phyloP scores from a whole-genome alignment of 495 filamentous ascomycete genomes.

The Neurospora sp. region DNA sequence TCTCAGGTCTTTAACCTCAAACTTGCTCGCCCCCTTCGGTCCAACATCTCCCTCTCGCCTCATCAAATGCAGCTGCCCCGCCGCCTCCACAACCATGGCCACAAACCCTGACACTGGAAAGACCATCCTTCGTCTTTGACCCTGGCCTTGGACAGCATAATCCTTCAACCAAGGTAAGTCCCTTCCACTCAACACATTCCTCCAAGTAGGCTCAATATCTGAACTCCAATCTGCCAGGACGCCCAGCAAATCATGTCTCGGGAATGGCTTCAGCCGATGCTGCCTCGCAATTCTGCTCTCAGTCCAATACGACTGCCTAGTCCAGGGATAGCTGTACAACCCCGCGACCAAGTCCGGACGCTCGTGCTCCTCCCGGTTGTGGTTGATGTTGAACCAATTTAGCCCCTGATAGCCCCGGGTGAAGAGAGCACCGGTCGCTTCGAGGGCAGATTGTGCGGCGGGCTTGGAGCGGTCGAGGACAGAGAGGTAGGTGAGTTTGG shows the following conservation, averaged over 20 bases:
- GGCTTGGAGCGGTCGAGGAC: constrained; percentile 32
- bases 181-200: constrained; percentile 34
- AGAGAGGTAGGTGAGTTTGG: constrained; percentile 33
- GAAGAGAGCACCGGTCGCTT: constrained; percentile 31
- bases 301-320: constrained; percentile 35
- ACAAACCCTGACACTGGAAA: constrained; percentile 40
- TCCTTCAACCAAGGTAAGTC: constrained; percentile 40
- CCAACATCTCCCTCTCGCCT: constrained; percentile 5
- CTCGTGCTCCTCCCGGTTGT: constrained; percentile 22
- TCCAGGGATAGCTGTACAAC: constrained; percentile 43
- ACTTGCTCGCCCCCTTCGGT: constrained; percentile 9
- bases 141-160: constrained; percentile 25
- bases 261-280: constrained; percentile 36
- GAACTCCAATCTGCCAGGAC: constrained; percentile 27
- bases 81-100: constrained; percentile 39
- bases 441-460: constrained; percentile 26
- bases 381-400: constrained; percentile 25
- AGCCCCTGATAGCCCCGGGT: constrained; percentile 29
- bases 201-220: constrained; percentile 39
- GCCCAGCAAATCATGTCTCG: constrained; percentile 41
- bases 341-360: constrained; percentile 32
- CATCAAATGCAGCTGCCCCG: constrained; percentile 11
- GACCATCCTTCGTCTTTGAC: constrained; percentile 16
- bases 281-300: constrained; percentile 37
- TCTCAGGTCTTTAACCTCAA: constrained; percentile 15